A percentile compares a stretch with the other conserved stretches of the same genome.
phyloP scores from a whole-genome alignment of 2,329 filamentous ascomycete genomes.

The Aspergillus candidus region DNA sequence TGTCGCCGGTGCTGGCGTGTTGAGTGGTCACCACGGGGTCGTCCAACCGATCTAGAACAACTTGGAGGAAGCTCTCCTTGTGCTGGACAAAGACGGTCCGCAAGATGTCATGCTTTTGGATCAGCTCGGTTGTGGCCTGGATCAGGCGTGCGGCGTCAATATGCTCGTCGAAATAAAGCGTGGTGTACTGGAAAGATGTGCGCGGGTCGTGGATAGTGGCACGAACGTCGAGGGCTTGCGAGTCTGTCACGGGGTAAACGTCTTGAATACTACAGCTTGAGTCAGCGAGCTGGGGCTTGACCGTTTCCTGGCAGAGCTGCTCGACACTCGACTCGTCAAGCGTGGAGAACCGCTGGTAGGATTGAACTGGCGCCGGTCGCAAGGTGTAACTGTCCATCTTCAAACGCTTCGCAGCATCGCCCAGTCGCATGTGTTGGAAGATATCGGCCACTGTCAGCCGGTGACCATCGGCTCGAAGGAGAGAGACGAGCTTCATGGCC shows the following conservation, averaged over 20 bases:
- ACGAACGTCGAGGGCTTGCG: conserved; percentile 55
- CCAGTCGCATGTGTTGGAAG: conserved; percentile 42
- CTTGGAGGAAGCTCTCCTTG: conserved; percentile 45
- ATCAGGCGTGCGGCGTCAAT: conserved; percentile 46
- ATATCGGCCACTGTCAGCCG: conserved; percentile 45
- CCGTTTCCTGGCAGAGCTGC: conserved; percentile 39
- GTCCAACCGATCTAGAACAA: conserved; percentile 49
- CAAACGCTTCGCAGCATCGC: conserved; percentile 50
- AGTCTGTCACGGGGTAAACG: conserved; percentile 51
- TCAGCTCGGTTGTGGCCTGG: conserved; percentile 39
- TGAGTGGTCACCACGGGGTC: conserved; percentile 39
- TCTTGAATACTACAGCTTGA: conserved; percentile 47
- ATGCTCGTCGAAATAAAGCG: conserved; percentile 51
- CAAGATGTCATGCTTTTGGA: conserved; percentile 55
- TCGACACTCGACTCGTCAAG: conserved; percentile 35
- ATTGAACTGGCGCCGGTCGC: conserved; percentile 12
- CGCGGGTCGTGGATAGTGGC: conserved; percentile 54
- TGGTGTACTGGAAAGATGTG: conserved; percentile 58
- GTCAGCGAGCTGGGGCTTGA: conserved; percentile 47
- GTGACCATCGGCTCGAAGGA: conserved; percentile 38
- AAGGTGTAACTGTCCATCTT: conserved; percentile 30
- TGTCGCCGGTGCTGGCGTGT: conserved; percentile 31
- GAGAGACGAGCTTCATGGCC: conserved; percentile 52
- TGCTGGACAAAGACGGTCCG: conserved; percentile 58
- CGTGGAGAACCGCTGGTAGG: conserved; percentile 47